Base-by-base conservation (phyloP, 2,329 filamentous ascomycete genomes). In the Trichoderma sp. region DNA sequence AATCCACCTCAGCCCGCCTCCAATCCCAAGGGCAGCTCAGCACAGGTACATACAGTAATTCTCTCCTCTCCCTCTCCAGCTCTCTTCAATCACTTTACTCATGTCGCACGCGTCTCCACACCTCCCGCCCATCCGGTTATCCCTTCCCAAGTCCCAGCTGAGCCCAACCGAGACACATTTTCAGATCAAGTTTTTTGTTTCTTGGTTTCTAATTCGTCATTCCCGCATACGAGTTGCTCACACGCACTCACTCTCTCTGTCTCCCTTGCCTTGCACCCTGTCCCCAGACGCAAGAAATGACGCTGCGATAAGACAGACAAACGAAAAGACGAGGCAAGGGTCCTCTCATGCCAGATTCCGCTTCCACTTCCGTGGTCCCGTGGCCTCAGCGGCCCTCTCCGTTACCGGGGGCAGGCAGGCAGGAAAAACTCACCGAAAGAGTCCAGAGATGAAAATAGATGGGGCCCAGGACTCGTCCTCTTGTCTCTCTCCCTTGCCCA, bases 101-200 rank as follows among this genome's bases (percentile, higher is more conserved):
- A 14, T n/a, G 29, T 69, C 50, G 18, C 45, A 35, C 66, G 21
- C 66, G 50, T 62, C 68, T 38, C 68, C 68, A 71, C 68, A 62
- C 68, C 68, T 60, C 66, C 66, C 66, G 56, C 33, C 66, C 50
- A 69, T 56, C 53, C 50, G 66, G 66, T 35, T 59, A 6, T 33
- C 41, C 9, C 33, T 38, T 56, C 45, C 21, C 50, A 69, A 35
- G 41, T 41, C 38, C 38, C 14, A 38, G 35, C 27, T 53, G 21
- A 71, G 68, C 56, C 56, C 68, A 63, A 71, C 35, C 35, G 35
- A 71, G 68, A 71, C 35, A 71, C 27, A 33, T 18, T 27, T 69
- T 35, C 41, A n/a, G 41, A 60, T 4, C 66, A 24, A 35, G 5
- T 18, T 69, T 24, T 18, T 14, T 60, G 5, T 21, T 14, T 21